Conservation (phyloP, 2,329 filamentous ascomycete species). For the Phaeosphaeriaceae sp. region DNA sequence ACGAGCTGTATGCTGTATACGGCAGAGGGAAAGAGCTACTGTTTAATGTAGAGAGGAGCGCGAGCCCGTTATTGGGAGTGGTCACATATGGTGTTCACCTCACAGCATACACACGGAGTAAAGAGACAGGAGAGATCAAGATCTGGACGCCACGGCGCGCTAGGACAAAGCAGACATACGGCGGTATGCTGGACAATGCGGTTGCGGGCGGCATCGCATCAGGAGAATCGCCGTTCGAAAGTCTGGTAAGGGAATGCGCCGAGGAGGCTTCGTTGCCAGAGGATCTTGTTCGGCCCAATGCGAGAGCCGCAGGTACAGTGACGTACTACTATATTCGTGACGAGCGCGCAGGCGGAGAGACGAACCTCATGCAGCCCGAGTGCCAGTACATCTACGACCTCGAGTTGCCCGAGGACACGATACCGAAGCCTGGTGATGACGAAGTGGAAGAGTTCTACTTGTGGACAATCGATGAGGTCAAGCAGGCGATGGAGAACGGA, state of each 20-base stretch:
- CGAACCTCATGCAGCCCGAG: slow-evolving; percentile 85
- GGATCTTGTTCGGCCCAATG: slow-evolving; percentile 67
- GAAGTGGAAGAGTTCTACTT: slow-evolving; percentile 89
- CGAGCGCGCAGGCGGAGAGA: slow-evolving; percentile 78
- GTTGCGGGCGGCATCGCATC: slow-evolving; percentile 87
- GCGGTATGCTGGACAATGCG: slow-evolving; percentile 92
- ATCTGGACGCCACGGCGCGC: slow-evolving; percentile 87
- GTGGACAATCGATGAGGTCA: slow-evolving; percentile 77
- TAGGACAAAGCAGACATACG: slow-evolving; percentile 82
- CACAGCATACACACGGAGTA: slow-evolving; percentile 44
- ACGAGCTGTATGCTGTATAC: slow-evolving; percentile 53
- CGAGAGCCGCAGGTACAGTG: slow-evolving; percentile 70
- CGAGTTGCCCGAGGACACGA: slow-evolving; percentile 71
- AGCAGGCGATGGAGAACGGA: slow-evolving; percentile 70
- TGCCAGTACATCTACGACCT: slow-evolving; percentile 92
- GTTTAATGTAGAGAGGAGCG: slow-evolving; percentile 52
- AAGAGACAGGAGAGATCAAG: slow-evolving; percentile 65
- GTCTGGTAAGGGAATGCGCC: slow-evolving; percentile 81
- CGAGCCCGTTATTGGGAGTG: slow-evolving; percentile 52
- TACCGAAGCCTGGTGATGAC: slow-evolving; percentile 80
- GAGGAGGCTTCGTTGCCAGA: slow-evolving; percentile 88
- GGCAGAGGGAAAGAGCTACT: slow-evolving; percentile 47
- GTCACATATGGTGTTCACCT: slow-evolving; percentile 55
- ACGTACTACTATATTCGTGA: slow-evolving; percentile 87
- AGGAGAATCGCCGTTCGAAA: slow-evolving; percentile 80